phyloP scores from a whole-genome alignment of 768 basidiomycete species.

The Suillus fuscotomentosus region DNA sequence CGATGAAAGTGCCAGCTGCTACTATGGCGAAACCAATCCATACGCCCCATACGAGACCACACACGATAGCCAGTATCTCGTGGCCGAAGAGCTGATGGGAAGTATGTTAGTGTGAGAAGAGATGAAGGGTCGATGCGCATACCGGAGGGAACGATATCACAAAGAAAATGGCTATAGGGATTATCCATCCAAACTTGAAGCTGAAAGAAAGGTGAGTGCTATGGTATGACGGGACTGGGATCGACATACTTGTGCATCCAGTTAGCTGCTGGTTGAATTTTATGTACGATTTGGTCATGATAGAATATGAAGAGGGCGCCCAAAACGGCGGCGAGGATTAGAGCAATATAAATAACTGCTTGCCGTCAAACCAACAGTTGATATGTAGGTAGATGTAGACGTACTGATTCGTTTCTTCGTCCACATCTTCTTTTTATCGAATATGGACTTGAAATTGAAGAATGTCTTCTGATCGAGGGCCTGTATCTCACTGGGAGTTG shows the following conservation, averaged over 20 bases:
- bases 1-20: constrained; percentile 77
- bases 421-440: constrained; percentile 50
- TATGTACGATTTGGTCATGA: constrained; percentile 56
- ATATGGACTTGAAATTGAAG: constrained; percentile 44
- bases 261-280: constrained; percentile 44
- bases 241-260: constrained; percentile 41
- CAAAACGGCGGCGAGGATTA: constrained; percentile 45
- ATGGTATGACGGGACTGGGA: neutral
- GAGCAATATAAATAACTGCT: constrained; percentile 48
- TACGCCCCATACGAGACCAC: constrained; percentile 89
- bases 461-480: constrained; percentile 40
- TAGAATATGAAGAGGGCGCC: constrained; percentile 57
- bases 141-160: constrained; percentile 86
- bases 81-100: constrained; percentile 78
- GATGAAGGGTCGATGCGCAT: constrained; percentile 16
- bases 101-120: neutral
- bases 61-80: constrained; percentile 85
- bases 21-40: constrained; percentile 88
- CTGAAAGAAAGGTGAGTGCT: constrained; percentile 28
- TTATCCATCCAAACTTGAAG: constrained; percentile 61
- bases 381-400: constrained; percentile 17
- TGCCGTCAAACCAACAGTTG: neutral
- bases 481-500: constrained; percentile 58
- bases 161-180: constrained; percentile 80
- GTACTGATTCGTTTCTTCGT: constrained; percentile 56